Percentiles rank a stretch among this genome's conserved stretches.
These are phyloP conservation scores for Trichophyton simii DNA, from an alignment of 2,329 filamentous ascomycete genomes.

Conservation along the genomic window DNA sequence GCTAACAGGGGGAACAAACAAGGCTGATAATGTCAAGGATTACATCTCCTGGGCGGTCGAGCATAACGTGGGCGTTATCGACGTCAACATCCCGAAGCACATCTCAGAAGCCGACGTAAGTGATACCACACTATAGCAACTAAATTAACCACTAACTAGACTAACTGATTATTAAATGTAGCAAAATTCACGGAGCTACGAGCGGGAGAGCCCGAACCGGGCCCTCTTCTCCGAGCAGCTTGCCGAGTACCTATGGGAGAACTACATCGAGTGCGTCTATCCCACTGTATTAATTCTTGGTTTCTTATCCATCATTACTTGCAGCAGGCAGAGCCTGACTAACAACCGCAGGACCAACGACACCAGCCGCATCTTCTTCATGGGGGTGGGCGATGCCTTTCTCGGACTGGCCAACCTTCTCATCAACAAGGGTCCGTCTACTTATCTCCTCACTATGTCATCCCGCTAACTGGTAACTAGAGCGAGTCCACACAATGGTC, in stretches of 20 bases:
- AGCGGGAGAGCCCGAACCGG: conserved; percentile 39
- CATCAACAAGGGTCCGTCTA: conserved; percentile 53
- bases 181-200: conserved; percentile 18
- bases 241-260: conserved; percentile 86
- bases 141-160: no score
- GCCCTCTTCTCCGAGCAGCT: conserved; percentile 54
- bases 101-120: conserved; percentile 52
- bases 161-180: neutral
- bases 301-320: neutral
- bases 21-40: conserved; percentile 69
- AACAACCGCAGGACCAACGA: conserved; percentile 42
- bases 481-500: conserved; percentile 53
- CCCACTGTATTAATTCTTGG: neutral
- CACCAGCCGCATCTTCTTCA: conserved; percentile 62
- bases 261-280: conserved; percentile 62
- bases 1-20: conserved; percentile 14
- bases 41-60: conserved; percentile 74
- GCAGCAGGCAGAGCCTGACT: neutral
- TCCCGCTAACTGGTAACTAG: conserved; percentile 19
- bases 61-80: conserved; percentile 73
- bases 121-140: neutral
- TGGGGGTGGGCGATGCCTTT: conserved; percentile 85
- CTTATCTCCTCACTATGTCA: neutral
- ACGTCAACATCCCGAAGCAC: conserved; percentile 78
- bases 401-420: conserved; percentile 70